Base-by-base conservation (phyloP, 2,329 filamentous ascomycete species). In the Aspergillus sp. region DNA sequence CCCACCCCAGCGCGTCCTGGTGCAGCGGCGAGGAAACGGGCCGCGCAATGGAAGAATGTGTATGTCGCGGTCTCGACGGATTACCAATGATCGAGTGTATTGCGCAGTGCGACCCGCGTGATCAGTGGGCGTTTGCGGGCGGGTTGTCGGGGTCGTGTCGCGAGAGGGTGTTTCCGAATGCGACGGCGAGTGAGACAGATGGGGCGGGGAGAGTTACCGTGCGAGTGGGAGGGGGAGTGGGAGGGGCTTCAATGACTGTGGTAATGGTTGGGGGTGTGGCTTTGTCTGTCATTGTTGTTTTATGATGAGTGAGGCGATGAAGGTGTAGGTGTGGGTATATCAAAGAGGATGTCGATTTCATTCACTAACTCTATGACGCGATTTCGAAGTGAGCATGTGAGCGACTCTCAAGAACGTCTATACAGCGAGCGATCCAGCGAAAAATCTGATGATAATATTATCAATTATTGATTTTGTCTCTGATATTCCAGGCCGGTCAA, bases 71-170 rank as follows among this genome's bases (percentile, higher is more conserved):
- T 43, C 54, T 57, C 4, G 23, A 41, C 8, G 19, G 46, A 7
- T 1, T 31, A 2, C 15, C 46, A 0, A 41, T 57, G 54, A 49
- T 50, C 9, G 15, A 31, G 8, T 57, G 54, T 15, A 43, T 57
- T 2, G 30, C 17, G 3, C 8, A 25, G 6, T 57, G 54, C 15
- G 13, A 15, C 2, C 47, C 54, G 9, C 22, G 30, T 3, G 54
- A 57, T 2, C 54, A 57, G 46, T 50, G 54, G 54, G 54, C 15
- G 3, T 57, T 57, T 43, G 54, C 46, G 7, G 54, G 31, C 2
- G 46, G 8, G 2, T n/a, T 57, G 45, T 22, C 54, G 6, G 17
- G 23, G 22, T 11, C 5, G 1, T 57, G 54, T 57, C 45, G 46
- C 2, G 22, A 57, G 31, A 43, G 30, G 46, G 7, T 50, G 30